phyloP scores from a whole-genome alignment of 805 yeast species.

The Candida patagonica region DNA sequence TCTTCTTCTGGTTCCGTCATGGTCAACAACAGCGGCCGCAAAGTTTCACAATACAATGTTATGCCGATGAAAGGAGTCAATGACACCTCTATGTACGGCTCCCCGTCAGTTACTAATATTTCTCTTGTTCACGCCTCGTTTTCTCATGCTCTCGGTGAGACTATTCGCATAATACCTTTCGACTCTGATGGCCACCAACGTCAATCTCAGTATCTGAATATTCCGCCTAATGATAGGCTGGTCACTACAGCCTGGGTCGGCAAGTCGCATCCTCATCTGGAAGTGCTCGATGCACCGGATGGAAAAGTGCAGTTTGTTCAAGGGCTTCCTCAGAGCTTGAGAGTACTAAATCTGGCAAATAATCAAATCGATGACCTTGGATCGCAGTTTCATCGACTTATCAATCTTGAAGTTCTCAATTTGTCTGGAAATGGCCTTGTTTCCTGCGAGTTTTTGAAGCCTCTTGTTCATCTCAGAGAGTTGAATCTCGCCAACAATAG shows the following conservation, averaged over 20 bases:
- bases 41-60: not conserved
- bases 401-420: constrained; percentile 31
- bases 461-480: constrained; percentile 32
- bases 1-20: constrained; percentile 1
- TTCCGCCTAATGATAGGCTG: constrained; percentile 27
- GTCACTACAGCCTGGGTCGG: constrained; percentile 35
- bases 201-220: constrained; percentile 27
- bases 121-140: constrained; percentile 36
- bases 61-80: too few species aligned
- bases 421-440: constrained; percentile 2
- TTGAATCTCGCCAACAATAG: constrained; percentile 34
- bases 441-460: constrained; percentile 16
- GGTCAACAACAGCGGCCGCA: not conserved
- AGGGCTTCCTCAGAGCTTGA: constrained; percentile 36
- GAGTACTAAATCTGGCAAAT: constrained; percentile 30
- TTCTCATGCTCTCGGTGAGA: constrained; percentile 32
- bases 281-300: constrained; percentile 31
- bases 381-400: constrained; percentile 34
- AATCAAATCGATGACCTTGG: constrained; percentile 33
- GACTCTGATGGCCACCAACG: constrained; percentile 34
- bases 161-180: constrained; percentile 34
- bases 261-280: constrained; percentile 34
- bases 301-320: constrained; percentile 35
- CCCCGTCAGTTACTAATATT: constrained; percentile 28
- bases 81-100: not conserved